Evolutionary conservation across 331 rosid species (phyloP).

Genomic region (Stylosanthes scabra): DNA sequence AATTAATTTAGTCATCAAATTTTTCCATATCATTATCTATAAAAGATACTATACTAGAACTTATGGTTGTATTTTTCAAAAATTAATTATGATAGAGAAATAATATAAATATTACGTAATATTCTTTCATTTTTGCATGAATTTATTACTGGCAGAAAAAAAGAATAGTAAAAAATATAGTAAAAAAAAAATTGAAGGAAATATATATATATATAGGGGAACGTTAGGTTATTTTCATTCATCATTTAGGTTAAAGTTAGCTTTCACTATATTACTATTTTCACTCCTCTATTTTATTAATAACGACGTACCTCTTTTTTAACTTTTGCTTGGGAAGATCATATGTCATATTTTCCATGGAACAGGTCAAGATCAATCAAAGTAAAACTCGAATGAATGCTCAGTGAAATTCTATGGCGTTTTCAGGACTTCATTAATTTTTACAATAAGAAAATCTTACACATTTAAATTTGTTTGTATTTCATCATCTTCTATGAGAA

Average conservation of each 20-base stretch:
- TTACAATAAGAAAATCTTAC: not conserved
- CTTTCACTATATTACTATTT: constrained; percentile 19
- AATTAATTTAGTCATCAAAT: too few species aligned
- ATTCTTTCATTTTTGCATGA: not conserved
- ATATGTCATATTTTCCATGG: constrained; percentile 33
- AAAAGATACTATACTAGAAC: too few species aligned
- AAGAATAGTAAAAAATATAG: not conserved
- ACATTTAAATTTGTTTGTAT: not conserved
- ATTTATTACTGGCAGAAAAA: not conserved
- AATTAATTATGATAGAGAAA: too few species aligned
- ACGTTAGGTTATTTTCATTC: not conserved
- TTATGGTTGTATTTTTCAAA: too few species aligned
- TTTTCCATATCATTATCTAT: too few species aligned
- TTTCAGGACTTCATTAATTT: constrained; percentile 27
- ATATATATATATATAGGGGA: too few species aligned
- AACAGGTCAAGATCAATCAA: constrained; percentile 30
- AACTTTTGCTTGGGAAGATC: constrained; percentile 31
- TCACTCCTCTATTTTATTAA: constrained; percentile 9
- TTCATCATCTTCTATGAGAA: not conserved
- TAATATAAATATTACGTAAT: not conserved
- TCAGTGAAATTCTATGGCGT: constrained; percentile 21
- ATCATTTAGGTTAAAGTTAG: constrained; percentile 25
- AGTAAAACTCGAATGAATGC: constrained; percentile 14
- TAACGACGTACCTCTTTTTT: not conserved
- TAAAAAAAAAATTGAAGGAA: not conserved